Base-by-base conservation (phyloP, 2,329 filamentous ascomycete genomes). In the Colletotrichum tropicicola region DNA sequence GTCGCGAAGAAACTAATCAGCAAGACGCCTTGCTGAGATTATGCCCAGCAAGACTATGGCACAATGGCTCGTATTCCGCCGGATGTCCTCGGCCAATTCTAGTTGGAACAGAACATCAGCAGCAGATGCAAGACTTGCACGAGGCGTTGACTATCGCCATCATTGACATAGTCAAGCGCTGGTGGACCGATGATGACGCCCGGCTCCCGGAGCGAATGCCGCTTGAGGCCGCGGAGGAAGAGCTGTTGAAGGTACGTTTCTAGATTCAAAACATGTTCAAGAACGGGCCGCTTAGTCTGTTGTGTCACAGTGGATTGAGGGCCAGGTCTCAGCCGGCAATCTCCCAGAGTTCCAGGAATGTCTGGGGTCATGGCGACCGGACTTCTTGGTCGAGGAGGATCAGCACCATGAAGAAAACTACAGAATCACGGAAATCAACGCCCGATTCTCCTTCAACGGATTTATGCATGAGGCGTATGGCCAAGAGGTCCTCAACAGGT, bases 361-460 rank as follows among this genome's bases (percentile, higher is more conserved):
- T 47, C 55, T 65, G 30, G 77, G 76, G 3, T 78, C 76, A 1
- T 80, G 77, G 75, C 71, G 79, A 15, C 79, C 79, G 7, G 78
- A 80, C 48, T 80, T 80, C 49, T 64, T 81, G 1, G 71, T 81
- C 2, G 77, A 78, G 25, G 69, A 75, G 3, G 48, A 71, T 15
- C 30, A 56, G 1, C 7, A 49, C 10, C 37, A 9, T 4, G 30
- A 43, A 15, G 72, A 78, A 32, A 70, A 68, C 13, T 77, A 72
- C 25, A 60, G 72, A 6, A 74, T 81, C 6, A 78, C 78, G 3
- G 79, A 81, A 21, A 80, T 81, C 35, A 81, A 81, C 49, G 78
- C 77, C 1, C 73, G 79, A 0, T 81, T 80, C 52, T 70, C 72
- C 10, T 80, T 80, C 59, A 81, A 81, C 44, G 77, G 76, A 0